Base-by-base conservation (phyloP, 345 rosid genomes). In the Salix koriyanagi region DNA sequence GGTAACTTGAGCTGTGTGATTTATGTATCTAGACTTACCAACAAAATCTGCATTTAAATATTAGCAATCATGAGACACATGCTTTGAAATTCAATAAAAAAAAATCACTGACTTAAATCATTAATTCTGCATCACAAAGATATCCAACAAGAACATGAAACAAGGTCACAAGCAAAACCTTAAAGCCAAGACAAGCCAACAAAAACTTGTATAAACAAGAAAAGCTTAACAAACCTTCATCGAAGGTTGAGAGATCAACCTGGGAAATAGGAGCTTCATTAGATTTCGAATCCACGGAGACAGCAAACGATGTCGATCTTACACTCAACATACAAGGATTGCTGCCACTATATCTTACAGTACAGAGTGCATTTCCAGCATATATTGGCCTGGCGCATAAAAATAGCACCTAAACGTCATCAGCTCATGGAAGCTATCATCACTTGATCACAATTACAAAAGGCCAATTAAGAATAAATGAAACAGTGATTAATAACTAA, bases 361-460 rank as follows among this genome's bases (percentile, higher is more conserved):
- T 88, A 83, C 94, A 93, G 56, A 96, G 91, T 4, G 97, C 99
- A 81, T 96, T 96, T 84, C 99, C 99, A 14, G 99, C 99, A 87
- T 94, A 96, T 78, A 96, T 94, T 69, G 99, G 99, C 89, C 99
- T 96, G 89, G 60, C 66, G 78, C 68, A 76, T 46, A 61, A 71
- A 68, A 66, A 67, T 1, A 76, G 56, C 41, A 58, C 5, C 52
- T 46, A 4, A 14, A 1, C 18, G 52, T 46, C 16, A 36, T 36
- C 46, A 41, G 46, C 13, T 41, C 13, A 4, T 46, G 52, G 52
- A 46, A 46, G 14, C 52, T 46, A 46, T 46, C 52, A 46, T 46
- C 52, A 46, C 52, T 12, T 46, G 4, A 46, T 42, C 46, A 42
- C 46, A 11, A 2, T 10, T 42, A 42, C 46, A 11, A 42, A 42